phyloP scores from a whole-genome alignment of 192 early-diverging fungal genomes.

The Cetraspora pellucida region DNA sequence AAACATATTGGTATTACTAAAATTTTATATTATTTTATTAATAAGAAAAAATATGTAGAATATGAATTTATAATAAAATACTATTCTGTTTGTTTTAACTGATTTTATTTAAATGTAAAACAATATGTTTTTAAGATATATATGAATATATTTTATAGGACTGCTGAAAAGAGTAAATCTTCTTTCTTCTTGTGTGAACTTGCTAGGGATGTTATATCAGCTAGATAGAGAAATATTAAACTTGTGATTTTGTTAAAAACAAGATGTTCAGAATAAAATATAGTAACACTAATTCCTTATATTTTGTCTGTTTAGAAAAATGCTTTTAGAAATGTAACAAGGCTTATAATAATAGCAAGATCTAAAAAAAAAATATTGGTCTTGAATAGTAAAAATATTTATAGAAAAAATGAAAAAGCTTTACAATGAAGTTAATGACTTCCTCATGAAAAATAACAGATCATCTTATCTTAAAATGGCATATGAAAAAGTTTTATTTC shows the following conservation, averaged over 20 bases:
- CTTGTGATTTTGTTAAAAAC: not conserved
- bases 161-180: not conserved
- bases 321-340: not conserved
- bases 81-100: not conserved
- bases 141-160: slow-evolving; percentile 24
- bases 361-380: slow-evolving; percentile 18
- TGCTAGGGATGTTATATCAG: not conserved
- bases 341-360: not conserved
- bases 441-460: not conserved
- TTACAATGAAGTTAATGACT: not conserved
- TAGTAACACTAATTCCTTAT: not conserved
- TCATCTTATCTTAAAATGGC: slow-evolving; percentile 24
- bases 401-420: slow-evolving; percentile 1
- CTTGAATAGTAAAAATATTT: not conserved
- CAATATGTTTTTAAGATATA: not conserved
- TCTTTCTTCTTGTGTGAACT: not conserved
- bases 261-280: not conserved
- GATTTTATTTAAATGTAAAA: not conserved
- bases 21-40: not conserved
- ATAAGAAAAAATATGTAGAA: not conserved
- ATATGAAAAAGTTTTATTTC: slow-evolving; percentile 13
- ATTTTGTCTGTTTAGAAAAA: slow-evolving; percentile 3
- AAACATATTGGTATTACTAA: not conserved
- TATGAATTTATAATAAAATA: not conserved
- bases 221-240: slow-evolving; percentile 10